Base-by-base conservation (phyloP, 2,329 filamentous ascomycete genomes). In the Lachnellula arida region DNA sequence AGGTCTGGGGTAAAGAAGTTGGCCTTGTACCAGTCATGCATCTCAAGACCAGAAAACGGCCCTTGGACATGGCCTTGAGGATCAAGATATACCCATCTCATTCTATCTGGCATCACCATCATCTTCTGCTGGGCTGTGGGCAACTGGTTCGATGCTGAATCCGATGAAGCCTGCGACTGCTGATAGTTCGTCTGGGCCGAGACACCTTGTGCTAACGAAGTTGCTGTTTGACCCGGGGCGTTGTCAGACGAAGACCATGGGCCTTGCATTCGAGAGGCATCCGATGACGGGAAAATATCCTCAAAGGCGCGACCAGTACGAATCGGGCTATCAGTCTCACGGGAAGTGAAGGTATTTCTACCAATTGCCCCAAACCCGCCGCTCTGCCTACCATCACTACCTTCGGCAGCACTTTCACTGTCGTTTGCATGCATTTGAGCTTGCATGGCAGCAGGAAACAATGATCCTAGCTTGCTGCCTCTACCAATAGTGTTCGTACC, bases 21-120 rank as follows among this genome's bases (percentile, higher is more conserved):
- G 39, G 92, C 93, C 72, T 97, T 97, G 75, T 97, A 99, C 94
- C 94, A 99, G 67, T 99, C 95, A 65, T 99, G 95, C 94, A 99
- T 99, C 73, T 99, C 94, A 49, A 99, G 76, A 1, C 94, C 94
- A 40, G 91, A 97, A 74, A 94, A 99, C 0, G 94, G 94, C 0
- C 94, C 94, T 70, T 99, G 94, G 5, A 91, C 87, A 60, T 90
- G 88, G 22, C 91, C 91, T 69, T 96, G 90, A 5, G 94, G 94
- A 70, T 99, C 94, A 51, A 95, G 86, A 70, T 99, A 99, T 17
- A 97, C 93, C 94, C 94, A 99, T 66, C 93, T 82, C 91, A 99
- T 99, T 14, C 95, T 82, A 71, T 99, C 94, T 2, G 94, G 94
- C 94, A 99, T 97, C 5, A 99, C 93, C 92, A 99, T 97, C 46